Base-by-base conservation (phyloP, 768 basidiomycete genomes). In the Cytidiella melzeri region DNA sequence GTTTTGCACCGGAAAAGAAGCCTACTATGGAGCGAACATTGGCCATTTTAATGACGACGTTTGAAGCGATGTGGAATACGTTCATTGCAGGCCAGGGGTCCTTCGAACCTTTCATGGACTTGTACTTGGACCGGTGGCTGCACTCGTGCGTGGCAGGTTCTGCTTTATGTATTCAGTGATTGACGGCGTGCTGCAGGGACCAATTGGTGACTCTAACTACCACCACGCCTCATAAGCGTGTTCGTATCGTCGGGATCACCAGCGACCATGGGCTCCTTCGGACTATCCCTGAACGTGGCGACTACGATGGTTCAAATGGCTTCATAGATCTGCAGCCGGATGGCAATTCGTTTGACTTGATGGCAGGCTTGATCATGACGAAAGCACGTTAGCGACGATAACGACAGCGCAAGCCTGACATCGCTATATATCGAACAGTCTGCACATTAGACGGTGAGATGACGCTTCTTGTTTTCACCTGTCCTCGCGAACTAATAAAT, bases 281-380 rank as follows among this genome's bases (percentile, higher is more conserved):
- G 44, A 96, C 94, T 6, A 64, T 88, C 28, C 81, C 82, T 2
- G 81, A 85, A 57, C 67, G 71, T 24, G 7, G 9, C 30, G 30
- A 15, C 9, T 67, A 51, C 56, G 61, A 36, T 58, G 69, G 48
- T 49, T 28, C 47, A 25, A 64, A 52, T 23, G 72, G 69, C 21
- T 94, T 77, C 61, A 84, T 97, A 45, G 93, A 99, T 66, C 67
- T 99, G 18, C 96, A 96, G 63, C 96, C 96, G 1, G 93, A 97
- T 60, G 92, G 93, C 43, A 99, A 99, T 64, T 91, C 91, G 59
- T 98, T 98, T 57, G 95, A 98, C 66, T 73, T 97, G 55, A 87
- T 96, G 87, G 77, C 82, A 28, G 91, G 92, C 26, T 63, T 95
- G 64, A 94, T 95, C 57, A 85, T 70, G 61, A 59, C 70, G 24